Evolutionary conservation across 495 filamentous ascomycete species (phyloP).

Genomic region (Tuber calosporum): DNA sequence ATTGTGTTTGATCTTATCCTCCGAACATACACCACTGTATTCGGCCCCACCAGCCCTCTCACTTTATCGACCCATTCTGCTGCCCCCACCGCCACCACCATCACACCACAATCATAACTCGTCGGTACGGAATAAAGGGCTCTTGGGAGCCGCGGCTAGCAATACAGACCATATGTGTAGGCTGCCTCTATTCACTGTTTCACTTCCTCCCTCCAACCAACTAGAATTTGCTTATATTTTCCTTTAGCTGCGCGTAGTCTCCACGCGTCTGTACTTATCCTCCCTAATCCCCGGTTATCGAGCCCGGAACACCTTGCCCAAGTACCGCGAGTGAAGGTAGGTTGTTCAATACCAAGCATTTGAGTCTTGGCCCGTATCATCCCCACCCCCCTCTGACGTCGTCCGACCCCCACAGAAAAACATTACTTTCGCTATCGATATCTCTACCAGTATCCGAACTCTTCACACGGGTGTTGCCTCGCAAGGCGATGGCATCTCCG

Average conservation of each 20-base stretch:
- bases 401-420: slow-evolving; percentile 22
- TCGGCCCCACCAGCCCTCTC: not conserved
- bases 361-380: not conserved
- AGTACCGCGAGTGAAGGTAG: slow-evolving; percentile 31
- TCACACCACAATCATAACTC: slow-evolving; percentile 7
- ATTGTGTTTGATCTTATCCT: not conserved
- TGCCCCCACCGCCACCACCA: slow-evolving; percentile 2
- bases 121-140: slow-evolving; percentile 16
- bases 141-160: slow-evolving; percentile 25
- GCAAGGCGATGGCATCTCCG: slow-evolving; percentile 43
- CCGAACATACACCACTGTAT: not conserved
- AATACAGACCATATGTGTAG: slow-evolving; percentile 23
- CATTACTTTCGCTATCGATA: slow-evolving; percentile 32
- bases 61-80: not conserved
- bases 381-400: slow-evolving; percentile 4
- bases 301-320: slow-evolving; percentile 25
- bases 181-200: slow-evolving; percentile 16
- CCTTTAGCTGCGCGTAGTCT: slow-evolving; percentile 31
- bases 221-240: not conserved
- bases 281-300: slow-evolving; percentile 34
- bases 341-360: not conserved
- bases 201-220: slow-evolving; percentile 14
- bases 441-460: slow-evolving; percentile 31
- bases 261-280: slow-evolving; percentile 36
- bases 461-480: slow-evolving; percentile 30